Conservation (phyloP, 202 grass and related monocot species). For the Setaria viridis region DNA sequence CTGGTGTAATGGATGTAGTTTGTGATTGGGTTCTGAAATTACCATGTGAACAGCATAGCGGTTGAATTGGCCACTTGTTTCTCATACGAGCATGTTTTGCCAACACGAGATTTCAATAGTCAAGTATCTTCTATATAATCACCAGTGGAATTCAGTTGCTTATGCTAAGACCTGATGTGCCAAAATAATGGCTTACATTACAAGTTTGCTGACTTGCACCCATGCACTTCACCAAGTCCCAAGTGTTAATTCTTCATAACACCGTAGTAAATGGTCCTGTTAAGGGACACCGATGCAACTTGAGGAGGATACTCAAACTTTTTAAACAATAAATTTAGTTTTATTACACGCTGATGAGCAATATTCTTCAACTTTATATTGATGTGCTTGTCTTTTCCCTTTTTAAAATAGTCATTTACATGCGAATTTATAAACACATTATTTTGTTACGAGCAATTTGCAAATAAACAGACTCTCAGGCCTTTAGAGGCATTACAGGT, state of each 20-base stretch:
- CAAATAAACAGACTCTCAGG: too few species aligned
- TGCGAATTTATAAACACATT: too few species aligned
- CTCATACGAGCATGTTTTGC: not conserved
- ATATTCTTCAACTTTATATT: not conserved
- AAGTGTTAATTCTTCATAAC: not conserved
- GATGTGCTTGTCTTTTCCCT: constrained; percentile 21
- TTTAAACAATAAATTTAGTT: constrained; percentile 21
- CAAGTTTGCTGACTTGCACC: not conserved
- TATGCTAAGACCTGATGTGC: not conserved
- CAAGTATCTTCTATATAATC: not conserved
- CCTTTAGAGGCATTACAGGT: too few species aligned
- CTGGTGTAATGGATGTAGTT: not conserved
- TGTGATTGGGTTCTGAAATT: constrained; percentile 10
- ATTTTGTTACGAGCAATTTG: too few species aligned
- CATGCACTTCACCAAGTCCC: not conserved
- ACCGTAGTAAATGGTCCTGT: not conserved
- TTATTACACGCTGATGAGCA: not conserved
- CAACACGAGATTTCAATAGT: not conserved
- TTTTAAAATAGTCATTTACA: too few species aligned
- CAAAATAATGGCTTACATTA: not conserved
- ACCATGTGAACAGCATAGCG: not conserved
- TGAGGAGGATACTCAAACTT: not conserved
- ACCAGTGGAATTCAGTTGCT: not conserved
- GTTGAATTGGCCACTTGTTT: not conserved
- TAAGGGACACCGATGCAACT: not conserved